Conservation (phyloP, 345 rosid genomes). For the Alliaria petiolata region DNA sequence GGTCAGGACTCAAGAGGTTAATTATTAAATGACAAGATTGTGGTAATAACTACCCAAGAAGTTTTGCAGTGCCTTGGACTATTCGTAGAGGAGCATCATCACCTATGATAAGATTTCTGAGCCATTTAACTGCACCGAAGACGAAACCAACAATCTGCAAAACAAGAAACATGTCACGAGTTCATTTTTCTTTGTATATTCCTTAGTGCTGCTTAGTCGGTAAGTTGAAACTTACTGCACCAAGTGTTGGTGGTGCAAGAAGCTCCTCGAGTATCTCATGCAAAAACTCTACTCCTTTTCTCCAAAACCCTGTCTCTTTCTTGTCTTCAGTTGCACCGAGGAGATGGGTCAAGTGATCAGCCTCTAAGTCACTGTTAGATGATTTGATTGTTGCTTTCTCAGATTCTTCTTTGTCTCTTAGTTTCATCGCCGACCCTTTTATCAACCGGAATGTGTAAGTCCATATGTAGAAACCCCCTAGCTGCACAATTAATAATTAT, state of each 20-base stretch:
- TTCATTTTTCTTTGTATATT: neutral
- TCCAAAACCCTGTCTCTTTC: conserved; percentile 37
- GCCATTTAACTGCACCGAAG: conserved; percentile 66
- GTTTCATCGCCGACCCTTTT: conserved; percentile 46
- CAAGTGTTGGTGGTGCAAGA: conserved; percentile 77
- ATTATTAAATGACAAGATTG: neutral
- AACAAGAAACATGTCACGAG: conserved; percentile 10
- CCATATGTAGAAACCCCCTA: conserved; percentile 95
- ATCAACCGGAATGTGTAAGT: conserved; percentile 67
- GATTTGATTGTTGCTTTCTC: conserved; percentile 34
- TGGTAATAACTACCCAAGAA: conserved; percentile 62
- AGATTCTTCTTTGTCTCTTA: conserved; percentile 40
- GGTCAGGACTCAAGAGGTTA: too few species aligned
- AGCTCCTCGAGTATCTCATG: conserved; percentile 69
- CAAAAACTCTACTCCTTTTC: conserved; percentile 36
- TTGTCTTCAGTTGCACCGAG: conserved; percentile 35
- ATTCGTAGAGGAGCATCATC: conserved; percentile 67
- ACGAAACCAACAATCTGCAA: conserved; percentile 74
- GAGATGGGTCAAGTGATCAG: conserved; percentile 46
- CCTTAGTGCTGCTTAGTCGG: neutral
- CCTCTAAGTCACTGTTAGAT: conserved; percentile 57
- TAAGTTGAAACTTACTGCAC: conserved; percentile 54
- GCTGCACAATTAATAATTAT: conserved; percentile 52
- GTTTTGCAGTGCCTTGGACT: conserved; percentile 65
- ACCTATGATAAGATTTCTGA: conserved; percentile 75